Base-by-base conservation (phyloP, 805 yeast species). In the Saturnispora diversa region DNA sequence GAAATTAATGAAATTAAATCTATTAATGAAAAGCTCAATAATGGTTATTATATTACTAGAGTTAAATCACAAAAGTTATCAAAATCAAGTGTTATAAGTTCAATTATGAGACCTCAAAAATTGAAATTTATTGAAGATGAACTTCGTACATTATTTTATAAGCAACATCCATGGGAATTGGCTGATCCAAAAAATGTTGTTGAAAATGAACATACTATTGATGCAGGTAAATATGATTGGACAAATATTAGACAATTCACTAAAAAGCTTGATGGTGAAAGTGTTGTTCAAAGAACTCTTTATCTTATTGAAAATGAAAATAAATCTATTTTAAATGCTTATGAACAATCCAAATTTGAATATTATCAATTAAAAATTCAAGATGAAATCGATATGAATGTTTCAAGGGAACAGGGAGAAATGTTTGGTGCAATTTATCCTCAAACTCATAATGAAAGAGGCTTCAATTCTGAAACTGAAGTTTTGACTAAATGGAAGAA, bases 101-200 rank as follows among this genome's bases (percentile, higher is more conserved):
- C 67, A 42, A 64, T 80, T 12, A 67, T 69, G 50, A 63, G 68
- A 48, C 69, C 81, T 9, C 74, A 75, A 31, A 69, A 70, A 47
- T 63, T 84, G 53, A 60, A 59, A 42, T 80, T 72, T 50, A 59
- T 76, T 40, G 92, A 90, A 60, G 98, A 92, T 62, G 77, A 80
- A 51, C 63, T 92, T 50, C 76, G 98, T 65, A 69, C 74, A 35
- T 67, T 83, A 19, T 92, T 92, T 55, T 90, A 80, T 61, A 77
- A 77, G 44, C 96, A 88, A 58, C 98, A 92, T 62, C 98, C 98
- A 6, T 92, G 98, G 98, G 98, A 92, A 63, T 67, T 88, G 40
- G 85, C 97, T 2, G 74, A 94, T 50, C 96, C 97, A 11, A 84
- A 84, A 57, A 70, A 76, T 22, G 63, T 92, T 49, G 70, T 87